Base-by-base conservation (phyloP, 202 grass and related monocot genomes). In the Eragrostis tef region DNA sequence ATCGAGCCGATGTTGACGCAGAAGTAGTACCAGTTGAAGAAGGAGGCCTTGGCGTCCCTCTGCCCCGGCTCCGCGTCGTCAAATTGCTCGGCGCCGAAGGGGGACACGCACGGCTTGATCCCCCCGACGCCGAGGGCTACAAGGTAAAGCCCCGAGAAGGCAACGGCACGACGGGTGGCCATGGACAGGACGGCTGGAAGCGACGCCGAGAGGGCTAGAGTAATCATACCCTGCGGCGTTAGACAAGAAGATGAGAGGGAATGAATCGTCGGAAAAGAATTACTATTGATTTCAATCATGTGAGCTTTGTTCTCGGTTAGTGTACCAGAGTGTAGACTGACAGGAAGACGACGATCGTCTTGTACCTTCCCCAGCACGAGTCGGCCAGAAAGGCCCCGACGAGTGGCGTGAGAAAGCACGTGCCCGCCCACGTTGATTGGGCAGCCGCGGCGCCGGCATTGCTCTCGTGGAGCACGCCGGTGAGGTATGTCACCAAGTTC, bases 51-150 rank as follows among this genome's bases (percentile, higher is more conserved):
- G 36, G 17, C 64, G 9, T 14, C 17, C 17, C 39, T n/a, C 64
- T 44, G 19, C 64, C 4, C 36, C 7, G 19, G 64, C 9, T 43
- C 64, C 6, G 16, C 9, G 9, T 41, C 39, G 64, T 67, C 87
- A 71, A 89, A 90, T 44, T 90, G 88, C 47, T 85, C 81, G 21
- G 81, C 87, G 57, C 87, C 87, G 50, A 85, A 85, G 10, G 87
- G 59, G 5, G 63, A 77, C n/a, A 86, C 68, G 65, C 88, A 83
- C 15, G 79, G 75, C 60, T 78, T 78, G 24, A 78, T 78, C 6
- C 75, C 75, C 9, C 75, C 45, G 1, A 15, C 49, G 36, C 64
- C 64, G 19, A 43, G 9, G 36, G 64, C 36, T 4, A 43, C 36
- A 1, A 65, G 16, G 63, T 41, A 65, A 11, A 67, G 64, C 1